Conservation (phyloP, 2,329 filamentous ascomycete species). For the Sporothrix euskadiensis region DNA sequence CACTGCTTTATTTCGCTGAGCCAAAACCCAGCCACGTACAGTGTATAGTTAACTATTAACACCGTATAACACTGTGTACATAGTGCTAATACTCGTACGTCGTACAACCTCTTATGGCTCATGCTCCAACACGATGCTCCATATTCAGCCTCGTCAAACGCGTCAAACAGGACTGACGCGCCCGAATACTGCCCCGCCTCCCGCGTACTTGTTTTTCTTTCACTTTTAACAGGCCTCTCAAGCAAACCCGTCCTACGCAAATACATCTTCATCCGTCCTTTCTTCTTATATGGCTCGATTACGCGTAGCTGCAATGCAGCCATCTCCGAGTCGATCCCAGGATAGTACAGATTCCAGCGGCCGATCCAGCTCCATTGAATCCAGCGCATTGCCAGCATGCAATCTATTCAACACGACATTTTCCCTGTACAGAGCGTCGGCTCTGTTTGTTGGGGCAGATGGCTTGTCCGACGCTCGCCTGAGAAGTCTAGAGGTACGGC, state of each 20-base stretch:
- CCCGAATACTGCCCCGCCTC: neutral
- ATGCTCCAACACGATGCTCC: too few relatives aligned
- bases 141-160: neutral
- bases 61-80: too few relatives aligned
- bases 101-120: too few relatives aligned
- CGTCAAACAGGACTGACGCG: neutral
- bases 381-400: slow-evolving; percentile 33
- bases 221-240: neutral
- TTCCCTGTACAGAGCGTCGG: slow-evolving; percentile 57
- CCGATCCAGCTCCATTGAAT: neutral
- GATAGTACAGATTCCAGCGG: neutral
- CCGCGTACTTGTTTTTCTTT: neutral
- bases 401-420: slow-evolving; percentile 59
- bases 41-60: too few relatives aligned
- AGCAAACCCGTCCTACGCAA: neutral
- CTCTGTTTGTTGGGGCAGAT: slow-evolving; percentile 51
- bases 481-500: slow-evolving; percentile 47
- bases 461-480: slow-evolving; percentile 45
- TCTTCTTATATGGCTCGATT: slow-evolving; percentile 10
- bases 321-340: neutral
- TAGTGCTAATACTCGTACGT: too few relatives aligned
- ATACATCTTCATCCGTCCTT: neutral
- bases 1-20: too few relatives aligned
- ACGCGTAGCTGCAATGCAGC: neutral
- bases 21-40: too few relatives aligned